Evolutionary conservation across 345 rosid genomes (phyloP), one percentile per base, ranked within the genome.

Genomic region (Anastatica hierochuntica): DNA sequence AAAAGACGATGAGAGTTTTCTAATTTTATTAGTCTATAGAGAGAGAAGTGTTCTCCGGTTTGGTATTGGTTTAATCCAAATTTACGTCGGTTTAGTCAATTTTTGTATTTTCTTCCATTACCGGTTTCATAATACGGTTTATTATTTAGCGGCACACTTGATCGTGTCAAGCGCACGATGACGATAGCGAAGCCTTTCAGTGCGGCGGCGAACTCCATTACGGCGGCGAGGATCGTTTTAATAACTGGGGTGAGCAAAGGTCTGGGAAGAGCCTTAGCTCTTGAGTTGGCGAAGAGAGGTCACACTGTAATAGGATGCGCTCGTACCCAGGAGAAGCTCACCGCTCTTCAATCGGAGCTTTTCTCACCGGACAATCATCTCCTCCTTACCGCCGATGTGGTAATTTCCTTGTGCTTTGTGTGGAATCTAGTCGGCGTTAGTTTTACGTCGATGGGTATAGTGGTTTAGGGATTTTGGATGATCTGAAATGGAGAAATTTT

Each of bases 191-290:
- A 73, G 67, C 60, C 84, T 49, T 72, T 68, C 34, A 64, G 66
- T 24, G 74, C 62, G 18, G 50, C 45, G 39, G 76, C 10, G 46
- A 76, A 45, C 30, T 56, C 73, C 0, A 52, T 62, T 17, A 62
- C 70, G 41, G 56, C 54, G 41, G 53, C 71, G 29, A 71, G 74
- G 29, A 78, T 67, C 38, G 76, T 84, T 4, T 59, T 90, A 69
- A 84, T 90, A 43, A 87, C 96, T 4, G 98, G 98, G 62, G 98
- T 76, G 47, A 73, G 98, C 76, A 78, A 71, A 66, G 98, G 98
- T 7, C 69, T 90, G 3, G 98, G 98, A 6, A 74, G 77, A 79
- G 95, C 98, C 70, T 78, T 90, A 37, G 85, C 98, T 16, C 43
- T 80, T 0, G 98, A 90, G 79, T 58, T 90, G 23, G 86, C 92